Evolutionary conservation across 805 yeast genomes (phyloP), one percentile per base, ranked within the genome.

Genomic region (Spathaspora passalidarum): DNA sequence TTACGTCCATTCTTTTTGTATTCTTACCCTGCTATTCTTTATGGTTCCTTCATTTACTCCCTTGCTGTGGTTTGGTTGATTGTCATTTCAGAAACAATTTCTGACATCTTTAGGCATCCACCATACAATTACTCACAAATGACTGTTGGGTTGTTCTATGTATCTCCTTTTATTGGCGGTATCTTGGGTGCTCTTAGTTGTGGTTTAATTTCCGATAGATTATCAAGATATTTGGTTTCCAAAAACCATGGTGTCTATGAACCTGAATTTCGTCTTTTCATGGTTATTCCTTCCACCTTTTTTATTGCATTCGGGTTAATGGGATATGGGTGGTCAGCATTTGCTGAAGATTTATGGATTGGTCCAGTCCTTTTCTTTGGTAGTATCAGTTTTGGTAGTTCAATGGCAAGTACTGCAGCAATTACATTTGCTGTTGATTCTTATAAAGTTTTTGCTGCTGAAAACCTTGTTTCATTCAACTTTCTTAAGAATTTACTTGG

Each of bases 1-100:
- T 49, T 78, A 16, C 64, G 86, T 37, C 86, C 86, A 2, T 71
- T 81, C 48, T 69, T 73, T 20, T 66, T 81, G 4, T 68, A 62
- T 46, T 55, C 64, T 21, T 81, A 80, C 56, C 84, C 85, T 0
- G 63, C 78, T 1, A 65, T 81, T 14, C 54, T 78, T 4, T 81
- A 70, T 54, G 76, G 82, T 0, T 65, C 84, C 1, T 55, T 81
- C 7, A 57, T 78, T 2, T 81, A 81, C 56, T 65, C 81, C 0
- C 64, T 81, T 43, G 79, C 84, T 13, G 82, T 81, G 17, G 82
- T 81, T 16, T 81, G 85, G 85, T 72, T 81, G 39, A 80, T 81
- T 56, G 76, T 80, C 23, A 75, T 81, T 39, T 78, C 84, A 1
- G 85, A 81, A 54, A 69, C 80, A 0, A 71, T 81, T 29, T 68